Base-by-base conservation (phyloP, 768 basidiomycete genomes). In the Rhodotorula graminis region DNA sequence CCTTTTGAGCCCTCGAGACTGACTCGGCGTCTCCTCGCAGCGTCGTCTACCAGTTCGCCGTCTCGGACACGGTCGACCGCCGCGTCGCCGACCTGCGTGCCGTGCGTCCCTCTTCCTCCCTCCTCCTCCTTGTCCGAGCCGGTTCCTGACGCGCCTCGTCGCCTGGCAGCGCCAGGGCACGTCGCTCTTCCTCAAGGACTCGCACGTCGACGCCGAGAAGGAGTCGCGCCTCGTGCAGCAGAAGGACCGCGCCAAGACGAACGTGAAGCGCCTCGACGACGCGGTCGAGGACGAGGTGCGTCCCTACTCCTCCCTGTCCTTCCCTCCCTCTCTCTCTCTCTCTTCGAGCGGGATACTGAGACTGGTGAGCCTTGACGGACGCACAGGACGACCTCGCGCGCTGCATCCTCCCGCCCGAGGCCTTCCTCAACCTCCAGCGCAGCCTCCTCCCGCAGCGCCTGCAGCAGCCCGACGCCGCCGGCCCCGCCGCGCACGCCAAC, bases 21-120 rank as follows among this genome's bases (percentile, higher is more conserved):
- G 37, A 19, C 18, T 16, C 16, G 12, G n/a, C n/a, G 8, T 16
- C 27, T 29, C 33, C 50, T 14, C 29, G 52, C 44, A 79, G 77
- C 16, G 49, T 33, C n/a, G 77, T 79, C 12, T 77, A 50, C 64
- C 72, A 79, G 52, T 78, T 67, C 71, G 58, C 69, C 33, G 66
- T 77, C 40, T n/a, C 16, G 6, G 70, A 72, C 33, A 76, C 76
- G 8, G 71, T 69, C 56, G 78, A 78, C 49, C 65, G 70, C 33
- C 61, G 76, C 9, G 68, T 78, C 23, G 76, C 73, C 25, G 68
- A 75, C 42, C 53, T 75, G 10, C 66, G 74, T 8, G 74, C 70
- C 0, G 69, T 64, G 15, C 56, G 68, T 64, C 31, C 50, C 25
- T 37, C 9, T 9, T 16, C 7, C 33, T 18, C 25, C 16, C 11